Evolutionary conservation across 805 yeast species (phyloP).

Genomic region (Saccharomycopsis capsularis): DNA sequence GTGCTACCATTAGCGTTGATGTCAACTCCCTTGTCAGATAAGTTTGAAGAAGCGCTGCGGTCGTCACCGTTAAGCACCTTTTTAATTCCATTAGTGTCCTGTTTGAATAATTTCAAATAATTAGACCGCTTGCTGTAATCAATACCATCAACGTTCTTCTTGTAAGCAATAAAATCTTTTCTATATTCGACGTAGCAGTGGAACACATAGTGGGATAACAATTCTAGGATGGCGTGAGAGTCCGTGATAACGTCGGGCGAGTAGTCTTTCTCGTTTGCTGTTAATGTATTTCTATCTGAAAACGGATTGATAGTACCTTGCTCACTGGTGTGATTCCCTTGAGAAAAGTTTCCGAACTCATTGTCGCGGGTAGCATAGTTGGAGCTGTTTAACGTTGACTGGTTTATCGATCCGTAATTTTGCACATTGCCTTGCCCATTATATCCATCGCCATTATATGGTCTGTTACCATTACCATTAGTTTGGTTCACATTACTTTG

Average conservation of each 20-base stretch:
- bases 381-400: not conserved
- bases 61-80: not conserved
- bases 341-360: not conserved
- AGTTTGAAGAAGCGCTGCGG: too few species aligned
- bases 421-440: not conserved
- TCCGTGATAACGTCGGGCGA: conserved; percentile 3
- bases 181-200: conserved; percentile 12
- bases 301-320: not conserved
- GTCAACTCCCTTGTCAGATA: too few species aligned
- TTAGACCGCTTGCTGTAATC: not conserved
- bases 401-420: not conserved
- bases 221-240: conserved; percentile 5
- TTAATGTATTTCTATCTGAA: not conserved
- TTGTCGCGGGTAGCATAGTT: not conserved
- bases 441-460: too few species aligned
- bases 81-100: too few species aligned
- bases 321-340: not conserved
- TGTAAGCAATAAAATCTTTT: conserved; percentile 8
- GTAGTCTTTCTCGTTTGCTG: not conserved
- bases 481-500: too few species aligned
- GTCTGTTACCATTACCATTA: not conserved
- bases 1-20: conserved; percentile 2
- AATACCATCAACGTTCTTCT: not conserved
- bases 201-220: conserved; percentile 14
- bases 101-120: conserved; percentile 6